These are phyloP conservation scores for Pulveroboletus sp. DNA, from an alignment of 768 basidiomycete species.

Conservation along the genomic window DNA sequence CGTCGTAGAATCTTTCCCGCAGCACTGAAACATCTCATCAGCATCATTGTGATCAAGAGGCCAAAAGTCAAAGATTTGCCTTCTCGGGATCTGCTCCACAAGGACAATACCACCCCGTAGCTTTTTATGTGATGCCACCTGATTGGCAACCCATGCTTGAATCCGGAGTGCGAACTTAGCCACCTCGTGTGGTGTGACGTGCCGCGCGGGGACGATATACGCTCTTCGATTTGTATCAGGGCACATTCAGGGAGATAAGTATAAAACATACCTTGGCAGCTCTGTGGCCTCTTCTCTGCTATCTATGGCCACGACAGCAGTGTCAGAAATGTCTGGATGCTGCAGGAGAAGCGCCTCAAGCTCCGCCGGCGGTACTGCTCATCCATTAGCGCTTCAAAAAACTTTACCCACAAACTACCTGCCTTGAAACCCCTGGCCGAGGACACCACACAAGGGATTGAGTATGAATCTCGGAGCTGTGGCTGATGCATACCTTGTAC, in stretches of 20 bases:
- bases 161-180: slow-evolving; percentile 46
- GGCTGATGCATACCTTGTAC: slow-evolving; percentile 48
- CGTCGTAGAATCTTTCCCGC: slow-evolving; percentile 87
- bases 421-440: slow-evolving; percentile 74
- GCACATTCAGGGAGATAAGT: not conserved
- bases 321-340: slow-evolving; percentile 75
- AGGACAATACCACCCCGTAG: slow-evolving; percentile 72
- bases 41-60: not conserved
- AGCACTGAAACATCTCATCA: slow-evolving; percentile 43
- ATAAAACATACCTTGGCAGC: slow-evolving; percentile 55
- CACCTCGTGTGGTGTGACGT: slow-evolving; percentile 16
- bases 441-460: not conserved
- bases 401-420: slow-evolving; percentile 2
- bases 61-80: slow-evolving; percentile 11
- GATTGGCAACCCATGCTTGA: slow-evolving; percentile 61
- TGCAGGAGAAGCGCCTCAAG: slow-evolving; percentile 74
- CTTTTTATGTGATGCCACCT: slow-evolving; percentile 73
- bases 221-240: slow-evolving; percentile 39
- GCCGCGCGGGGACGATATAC: slow-evolving; percentile 44
- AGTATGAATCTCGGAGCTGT: not conserved
- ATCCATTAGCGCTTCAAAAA: not conserved
- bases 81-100: slow-evolving; percentile 44
- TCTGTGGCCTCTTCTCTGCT: slow-evolving; percentile 72
- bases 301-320: slow-evolving; percentile 76
- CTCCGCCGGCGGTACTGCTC: slow-evolving; percentile 79